phyloP scores from a whole-genome alignment of 163 green algal genomes.

The Picocystis sp. region DNA sequence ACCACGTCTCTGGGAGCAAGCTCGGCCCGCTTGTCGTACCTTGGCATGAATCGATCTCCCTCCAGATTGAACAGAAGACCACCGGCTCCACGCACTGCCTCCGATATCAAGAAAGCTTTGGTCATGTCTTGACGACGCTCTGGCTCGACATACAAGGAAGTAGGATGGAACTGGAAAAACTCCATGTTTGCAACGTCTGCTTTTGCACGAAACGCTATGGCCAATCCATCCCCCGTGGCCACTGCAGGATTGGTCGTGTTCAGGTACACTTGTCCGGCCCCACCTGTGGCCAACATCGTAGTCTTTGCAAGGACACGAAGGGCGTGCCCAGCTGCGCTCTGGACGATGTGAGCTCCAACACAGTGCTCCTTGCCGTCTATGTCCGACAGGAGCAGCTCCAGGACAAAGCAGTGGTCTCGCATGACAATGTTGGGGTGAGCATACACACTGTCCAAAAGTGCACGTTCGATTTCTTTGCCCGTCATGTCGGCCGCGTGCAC shows the following conservation, averaged over 20 bases:
- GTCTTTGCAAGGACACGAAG: conserved; percentile 61
- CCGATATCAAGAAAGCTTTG: conserved; percentile 73
- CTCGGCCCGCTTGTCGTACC: conserved; percentile 71
- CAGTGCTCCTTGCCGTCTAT: conserved; percentile 11
- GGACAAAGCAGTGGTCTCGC: conserved; percentile 73
- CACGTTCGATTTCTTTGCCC: conserved; percentile 81
- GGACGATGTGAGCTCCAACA: conserved; percentile 10
- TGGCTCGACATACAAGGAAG: conserved; percentile 27
- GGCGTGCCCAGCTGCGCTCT: neutral
- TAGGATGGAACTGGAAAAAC: conserved; percentile 93
- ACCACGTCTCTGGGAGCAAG: conserved; percentile 92
- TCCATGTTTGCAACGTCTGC: conserved; percentile 86
- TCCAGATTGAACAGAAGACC: conserved; percentile 62
- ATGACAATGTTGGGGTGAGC: conserved; percentile 65
- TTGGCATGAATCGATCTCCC: conserved; percentile 83
- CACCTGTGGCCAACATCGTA: conserved; percentile 75
- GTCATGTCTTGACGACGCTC: neutral
- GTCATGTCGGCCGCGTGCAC: conserved; percentile 91
- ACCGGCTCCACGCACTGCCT: conserved; percentile 88
- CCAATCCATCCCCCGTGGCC: conserved; percentile 87
- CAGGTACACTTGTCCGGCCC: conserved; percentile 87
- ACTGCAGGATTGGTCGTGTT: conserved; percentile 93
- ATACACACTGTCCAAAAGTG: conserved; percentile 49
- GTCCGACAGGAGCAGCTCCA: conserved; percentile 60
- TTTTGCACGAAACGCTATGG: conserved; percentile 72